Evolutionary conservation across 768 basidiomycete species (phyloP).

Genomic region (Lentinula raphanica): DNA sequence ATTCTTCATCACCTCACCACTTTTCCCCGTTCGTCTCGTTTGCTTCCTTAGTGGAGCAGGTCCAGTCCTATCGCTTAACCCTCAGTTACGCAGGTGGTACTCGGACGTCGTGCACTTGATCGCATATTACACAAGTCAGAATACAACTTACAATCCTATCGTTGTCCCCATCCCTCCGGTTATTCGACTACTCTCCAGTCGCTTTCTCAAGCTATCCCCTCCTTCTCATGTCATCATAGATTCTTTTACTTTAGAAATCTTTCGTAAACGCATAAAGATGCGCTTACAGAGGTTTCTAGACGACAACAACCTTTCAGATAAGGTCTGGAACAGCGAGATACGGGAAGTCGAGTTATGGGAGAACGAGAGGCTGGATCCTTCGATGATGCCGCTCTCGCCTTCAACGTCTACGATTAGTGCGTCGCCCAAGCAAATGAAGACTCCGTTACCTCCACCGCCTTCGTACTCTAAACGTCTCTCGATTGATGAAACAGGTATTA

Average conservation of each 20-base stretch:
- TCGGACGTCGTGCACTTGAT: background rate
- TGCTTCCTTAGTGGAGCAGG: conserved; percentile 44
- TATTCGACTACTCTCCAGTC: background rate
- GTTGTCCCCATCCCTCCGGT: background rate
- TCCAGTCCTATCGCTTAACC: conserved; percentile 52
- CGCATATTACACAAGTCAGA: background rate
- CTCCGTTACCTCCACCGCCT: background rate
- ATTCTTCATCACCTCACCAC: conserved; percentile 37
- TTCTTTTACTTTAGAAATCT: conserved; percentile 9
- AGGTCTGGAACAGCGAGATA: conserved; percentile 60
- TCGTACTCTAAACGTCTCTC: background rate
- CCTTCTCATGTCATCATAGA: background rate
- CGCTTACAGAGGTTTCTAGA: conserved; percentile 44
- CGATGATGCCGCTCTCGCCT: background rate
- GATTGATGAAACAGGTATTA: background rate
- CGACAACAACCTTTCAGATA: conserved; percentile 60
- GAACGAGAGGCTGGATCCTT: conserved; percentile 60
- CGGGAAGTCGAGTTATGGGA: conserved; percentile 73
- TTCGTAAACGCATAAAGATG: conserved; percentile 17
- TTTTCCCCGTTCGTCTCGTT: conserved; percentile 43
- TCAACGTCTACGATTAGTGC: background rate
- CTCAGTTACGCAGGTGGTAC: conserved; percentile 25
- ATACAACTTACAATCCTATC: background rate
- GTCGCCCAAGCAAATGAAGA: background rate
- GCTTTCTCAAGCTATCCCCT: background rate